Evolutionary conservation across 495 filamentous ascomycete genomes (phyloP).

Genomic region (Jackrogersella minutella): DNA sequence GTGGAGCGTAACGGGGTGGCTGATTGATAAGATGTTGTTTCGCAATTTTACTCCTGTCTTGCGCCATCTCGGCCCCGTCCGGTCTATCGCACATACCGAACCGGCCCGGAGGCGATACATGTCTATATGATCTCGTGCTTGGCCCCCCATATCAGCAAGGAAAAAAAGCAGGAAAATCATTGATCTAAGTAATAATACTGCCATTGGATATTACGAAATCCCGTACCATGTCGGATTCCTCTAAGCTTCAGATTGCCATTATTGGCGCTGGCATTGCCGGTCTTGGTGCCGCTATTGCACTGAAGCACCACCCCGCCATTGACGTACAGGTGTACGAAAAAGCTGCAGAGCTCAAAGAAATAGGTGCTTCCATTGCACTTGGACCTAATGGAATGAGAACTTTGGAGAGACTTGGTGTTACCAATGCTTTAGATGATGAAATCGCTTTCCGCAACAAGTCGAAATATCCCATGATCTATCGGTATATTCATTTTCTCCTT

Average conservation of each 20-base stretch:
- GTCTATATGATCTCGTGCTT: conserved; percentile 1
- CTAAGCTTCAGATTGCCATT: conserved; percentile 52
- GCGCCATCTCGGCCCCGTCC: conserved; percentile 31
- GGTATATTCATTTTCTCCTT: conserved; percentile 21
- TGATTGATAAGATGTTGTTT: conserved; percentile 20
- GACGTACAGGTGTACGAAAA: conserved; percentile 58
- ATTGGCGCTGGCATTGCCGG: conserved; percentile 60
- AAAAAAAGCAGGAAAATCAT: background rate
- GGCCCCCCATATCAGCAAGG: background rate
- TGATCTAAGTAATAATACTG: background rate
- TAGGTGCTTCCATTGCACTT: conserved; percentile 60
- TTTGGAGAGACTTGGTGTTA: conserved; percentile 55
- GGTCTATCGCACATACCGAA: conserved; percentile 16
- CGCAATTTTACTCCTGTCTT: conserved; percentile 23
- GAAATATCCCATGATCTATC: conserved; percentile 45
- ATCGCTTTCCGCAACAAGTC: conserved; percentile 51
- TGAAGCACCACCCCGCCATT: conserved; percentile 48
- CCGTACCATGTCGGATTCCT: conserved; percentile 14
- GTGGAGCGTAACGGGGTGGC: conserved; percentile 16
- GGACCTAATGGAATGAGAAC: conserved; percentile 62
- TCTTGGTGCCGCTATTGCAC: conserved; percentile 55
- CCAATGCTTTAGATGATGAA: conserved; percentile 52
- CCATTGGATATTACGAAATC: background rate
- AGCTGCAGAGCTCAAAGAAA: conserved; percentile 55
- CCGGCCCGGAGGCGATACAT: conserved; percentile 16